Base-by-base conservation (phyloP, 257 asterid genomes). In the Nicotiana attenuata region DNA sequence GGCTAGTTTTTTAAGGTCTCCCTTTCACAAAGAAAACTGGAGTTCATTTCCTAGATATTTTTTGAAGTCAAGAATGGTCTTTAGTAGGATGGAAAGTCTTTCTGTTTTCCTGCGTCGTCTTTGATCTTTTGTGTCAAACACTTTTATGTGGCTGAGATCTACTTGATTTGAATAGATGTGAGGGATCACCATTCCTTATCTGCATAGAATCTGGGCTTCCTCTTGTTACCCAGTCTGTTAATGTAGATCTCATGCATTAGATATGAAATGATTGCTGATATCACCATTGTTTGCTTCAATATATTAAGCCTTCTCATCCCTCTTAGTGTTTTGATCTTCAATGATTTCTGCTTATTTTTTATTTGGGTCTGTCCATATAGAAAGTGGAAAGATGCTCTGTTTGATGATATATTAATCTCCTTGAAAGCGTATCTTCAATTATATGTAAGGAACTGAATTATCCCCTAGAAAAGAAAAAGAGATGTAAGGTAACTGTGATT, bases 91-190 rank as follows among this genome's bases (percentile, higher is more conserved):
- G 10, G 14, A 17, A 71, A 20, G 3, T 71, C 38, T 22, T 71
- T 71, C 8, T 71, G 67, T 14, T 71, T 71, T 71, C 38, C 31
- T 41, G 15, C 4, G 22, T 45, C 78, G 13, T 71, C 78, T 71
- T 52, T 41, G 60, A 22, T 71, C 60, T 13, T 45, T 71, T 22
- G 60, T 71, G 20, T 71, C 14, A 22, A 71, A 71, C 53, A 71
- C 60, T 71, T 71, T 13, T 45, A 6, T 71, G 59, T 71, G 56
- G 78, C 13, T 71, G 78, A 71, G 57, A 41, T 71, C 78, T 71
- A 71, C 78, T 22, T 71, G 59, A 19, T 45, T 53, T 71, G 59
- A 11, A 45, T 71, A 45, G 59, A 71, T 71, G 38, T 71, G 60
- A 45, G 60, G 55, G 17, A 45, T 71, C 8, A 15, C 7, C 60